Evolutionary conservation across 208 protist genomes (phyloP), one percentile per base, ranked within the genome.

Genomic region (Crithidia expoeki): DNA sequence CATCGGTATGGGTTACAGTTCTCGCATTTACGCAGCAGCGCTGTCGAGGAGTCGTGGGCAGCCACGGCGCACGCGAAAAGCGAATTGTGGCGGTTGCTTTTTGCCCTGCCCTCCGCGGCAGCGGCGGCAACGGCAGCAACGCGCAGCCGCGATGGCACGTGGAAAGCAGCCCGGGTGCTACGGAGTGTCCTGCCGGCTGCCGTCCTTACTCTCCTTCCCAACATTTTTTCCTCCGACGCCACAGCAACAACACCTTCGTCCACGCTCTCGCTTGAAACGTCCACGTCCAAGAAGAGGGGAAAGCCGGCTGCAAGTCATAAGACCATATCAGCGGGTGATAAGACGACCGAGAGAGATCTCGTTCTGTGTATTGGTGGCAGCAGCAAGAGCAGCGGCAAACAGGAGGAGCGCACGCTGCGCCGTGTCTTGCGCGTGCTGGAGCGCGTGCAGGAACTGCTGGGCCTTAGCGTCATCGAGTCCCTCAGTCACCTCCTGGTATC

Each of bases 1-100:
- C 42, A 68, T 25, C 72, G 57, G 42, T 86, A 68, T 52, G 56
- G 56, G 36, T 28, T 86, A 2, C 38, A 28, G 19, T 2, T 2
- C 33, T 1, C 11, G 11, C 19, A 12, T 3, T 21, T 76, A 17
- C 77, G 81, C 40, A 65, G 65, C 46, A 17, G 10, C 46, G 64
- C 40, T 17, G 23, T 87, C n/a, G 82, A 87, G 60, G 82, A 80
- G 23, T 53, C 69, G n/a, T 87, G 82, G 82, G 74, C 81, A 4
- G 66, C 56, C 23, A 47, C 73, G 27, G 65, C 70, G 28, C 70
- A 66, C n/a, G 68, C 74, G 19, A 61, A 62, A 57, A 28, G 21
- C 3, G 64, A 77, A 50, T 25, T 80, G 44, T 75, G 58, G 62
- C 65, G 30, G 17, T 62, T 81, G 16, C 56, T 77, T 47, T 55